Evolutionary conservation across 176 grass and related monocot species (phyloP), one percentile per base, ranked within the genome.

Genomic region (Dendrocalamus sinicus): DNA sequence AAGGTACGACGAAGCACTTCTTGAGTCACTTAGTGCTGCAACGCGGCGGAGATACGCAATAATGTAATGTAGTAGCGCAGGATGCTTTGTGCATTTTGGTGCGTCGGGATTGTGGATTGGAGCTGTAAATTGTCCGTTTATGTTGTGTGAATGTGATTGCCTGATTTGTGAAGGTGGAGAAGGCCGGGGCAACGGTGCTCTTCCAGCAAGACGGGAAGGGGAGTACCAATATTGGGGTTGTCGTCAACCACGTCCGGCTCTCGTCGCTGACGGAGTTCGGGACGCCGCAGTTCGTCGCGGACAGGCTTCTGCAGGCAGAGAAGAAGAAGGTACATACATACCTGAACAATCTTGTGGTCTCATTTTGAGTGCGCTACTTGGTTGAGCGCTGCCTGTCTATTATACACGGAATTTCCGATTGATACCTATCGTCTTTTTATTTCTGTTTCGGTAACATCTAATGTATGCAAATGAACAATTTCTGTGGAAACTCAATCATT

Each of bases 281-380:
- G 30, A 32, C 30, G 30, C 30, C 30, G 30, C 30, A 32, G 30
- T 32, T 32, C 30, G 30, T 32, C 30, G 30, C 30, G 30, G 86
- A 94, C 17, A 98, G 91, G 75, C 93, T 98, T 79, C 75, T 98
- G 44, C 93, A 92, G 83, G 93, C 93, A 72, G 96, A 98, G 73
- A 92, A 98, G 73, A 92, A 98, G 96, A 32, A 32, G 30, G 96
- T 98, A 51, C 11, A 58, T 45, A 28, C 7, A 55, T 37, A n/a
- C 8, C 52, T 17, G 52, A 12, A 81, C 54, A 43, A 44, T 77
- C 17, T 12, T 68, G 22, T 15, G 12, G 13, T 75, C 40, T 4
- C 41, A 81, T 19, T 81, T 81, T 20, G 28, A 16, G 10, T 68
- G 6, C 19, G 6, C 60, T 28, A 9, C 45, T 68, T 74, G 66